Percentiles rank a stretch among this genome's conserved stretches.
Conservation (phyloP, 2,329 filamentous ascomycete species). For the Elsinoe ampelina region DNA sequence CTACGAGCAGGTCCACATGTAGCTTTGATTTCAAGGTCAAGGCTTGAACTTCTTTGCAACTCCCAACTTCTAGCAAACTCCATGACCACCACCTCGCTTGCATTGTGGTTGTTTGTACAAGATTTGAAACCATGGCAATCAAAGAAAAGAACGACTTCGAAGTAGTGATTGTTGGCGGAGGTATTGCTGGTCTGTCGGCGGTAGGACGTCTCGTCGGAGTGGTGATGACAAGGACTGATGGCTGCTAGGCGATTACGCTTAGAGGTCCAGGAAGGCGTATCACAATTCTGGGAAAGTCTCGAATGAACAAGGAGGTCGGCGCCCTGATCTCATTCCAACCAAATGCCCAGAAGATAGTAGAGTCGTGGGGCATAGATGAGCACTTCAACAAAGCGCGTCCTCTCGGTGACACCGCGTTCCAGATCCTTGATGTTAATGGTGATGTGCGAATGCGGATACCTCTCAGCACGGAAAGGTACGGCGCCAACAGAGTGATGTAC, state of each 20-base stretch:
- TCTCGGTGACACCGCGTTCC: conserved; percentile 31
- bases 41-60: no score
- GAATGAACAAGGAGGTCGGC: conserved; percentile 30
- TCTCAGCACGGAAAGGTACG: conserved; percentile 27
- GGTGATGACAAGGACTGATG: neutral
- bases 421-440: conserved; percentile 28
- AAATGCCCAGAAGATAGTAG: conserved; percentile 32
- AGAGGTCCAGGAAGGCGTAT: conserved; percentile 25
- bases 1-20: neutral
- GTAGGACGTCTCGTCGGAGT: conserved; percentile 11
- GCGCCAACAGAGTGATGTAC: conserved; percentile 33
- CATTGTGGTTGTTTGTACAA: neutral
- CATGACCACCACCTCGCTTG: neutral
- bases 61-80: neutral
- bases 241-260: conserved; percentile 28
- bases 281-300: conserved; percentile 24
- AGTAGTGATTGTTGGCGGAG: conserved; percentile 28
- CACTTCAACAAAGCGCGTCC: conserved; percentile 25
- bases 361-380: conserved; percentile 24
- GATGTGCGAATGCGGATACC: conserved; percentile 27
- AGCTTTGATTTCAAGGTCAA: neutral
- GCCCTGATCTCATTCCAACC: conserved; percentile 36
- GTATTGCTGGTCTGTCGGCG: conserved; percentile 25
- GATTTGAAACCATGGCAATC: conserved; percentile 1
- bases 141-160: conserved; percentile 19